Percentiles rank a stretch among this genome's conserved stretches.
Conservation (phyloP, 2,329 filamentous ascomycete genomes). For the Trichoderma simmonsii region DNA sequence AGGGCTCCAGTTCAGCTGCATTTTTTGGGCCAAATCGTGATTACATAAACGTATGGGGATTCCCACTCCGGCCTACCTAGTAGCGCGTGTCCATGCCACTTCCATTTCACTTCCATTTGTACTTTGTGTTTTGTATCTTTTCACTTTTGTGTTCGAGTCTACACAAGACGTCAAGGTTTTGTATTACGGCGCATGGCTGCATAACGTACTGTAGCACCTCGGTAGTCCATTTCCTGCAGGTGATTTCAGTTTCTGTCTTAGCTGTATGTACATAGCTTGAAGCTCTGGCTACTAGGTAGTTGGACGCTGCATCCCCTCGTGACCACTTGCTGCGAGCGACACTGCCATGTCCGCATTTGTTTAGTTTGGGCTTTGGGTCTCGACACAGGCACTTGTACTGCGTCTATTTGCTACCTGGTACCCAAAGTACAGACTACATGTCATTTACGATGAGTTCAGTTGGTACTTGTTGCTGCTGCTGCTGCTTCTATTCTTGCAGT, state of each 20-base stretch:
- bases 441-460: not conserved
- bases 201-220: not conserved
- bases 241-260: not conserved
- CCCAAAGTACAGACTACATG: not conserved
- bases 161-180: not conserved
- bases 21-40: not conserved
- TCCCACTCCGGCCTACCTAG: not conserved
- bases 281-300: not conserved
- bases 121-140: not conserved
- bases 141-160: not conserved
- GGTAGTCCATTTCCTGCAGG: not conserved
- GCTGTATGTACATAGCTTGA: not conserved
- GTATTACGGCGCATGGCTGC: not conserved
- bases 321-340: not conserved
- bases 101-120: not conserved
- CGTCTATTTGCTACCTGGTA: not conserved
- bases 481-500: not conserved
- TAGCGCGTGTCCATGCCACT: not conserved
- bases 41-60: not conserved
- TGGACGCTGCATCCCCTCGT: not conserved
- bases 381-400: not conserved
- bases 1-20: conserved; percentile 12
- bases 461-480: not conserved
- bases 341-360: not conserved
- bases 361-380: not conserved